Evolutionary conservation across 495 filamentous ascomycete species (phyloP), one percentile per base, ranked within the genome.

Genomic region (Jackrogersella multiformis): DNA sequence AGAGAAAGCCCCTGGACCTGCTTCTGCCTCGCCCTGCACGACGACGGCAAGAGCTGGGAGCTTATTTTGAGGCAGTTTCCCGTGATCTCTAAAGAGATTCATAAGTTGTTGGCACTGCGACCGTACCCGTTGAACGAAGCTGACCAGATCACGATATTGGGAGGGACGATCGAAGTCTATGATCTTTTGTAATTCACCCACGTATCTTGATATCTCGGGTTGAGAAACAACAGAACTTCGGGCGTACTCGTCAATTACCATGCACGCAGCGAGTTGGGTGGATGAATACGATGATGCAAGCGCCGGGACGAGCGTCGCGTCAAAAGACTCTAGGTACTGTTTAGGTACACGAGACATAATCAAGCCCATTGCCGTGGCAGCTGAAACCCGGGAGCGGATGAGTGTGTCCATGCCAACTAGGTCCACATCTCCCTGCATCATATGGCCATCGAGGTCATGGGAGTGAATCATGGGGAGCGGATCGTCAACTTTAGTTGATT

Each of bases 381-480:
- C 92, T 71, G 87, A 90, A 35, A 97, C 89, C 74, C 93, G 93
- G 5, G 94, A 97, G 67, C 94, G 86, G 56, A 97, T 84, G 70
- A 99, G 85, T 4, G 88, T 89, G 56, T 99, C 96, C 49, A 89
- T 81, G 44, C 96, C 94, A 24, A 98, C 93, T 39, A 99, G 80
- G 68, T 99, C 95, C 54, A 97, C 89, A 72, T 99, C 95, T 41
- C 95, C 95, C 70, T 93, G 91, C 78, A 99, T 92, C 92, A 99
- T 97, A 71, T 96, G 93, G 15, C 92, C 95, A 73, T 99, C 95
- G 34, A 99, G 92, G 74, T 99, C 97, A 76, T 99, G 96, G 3
- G 88, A 84, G 12, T 89, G 88, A 23, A 80, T 78, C 8, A 81
- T 56, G 0, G 86, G 73, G 23, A 85, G 78, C n/a, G 86, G 74